Conservation (phyloP, 2,329 filamentous ascomycete genomes). For the Apiospora saccharicola region DNA sequence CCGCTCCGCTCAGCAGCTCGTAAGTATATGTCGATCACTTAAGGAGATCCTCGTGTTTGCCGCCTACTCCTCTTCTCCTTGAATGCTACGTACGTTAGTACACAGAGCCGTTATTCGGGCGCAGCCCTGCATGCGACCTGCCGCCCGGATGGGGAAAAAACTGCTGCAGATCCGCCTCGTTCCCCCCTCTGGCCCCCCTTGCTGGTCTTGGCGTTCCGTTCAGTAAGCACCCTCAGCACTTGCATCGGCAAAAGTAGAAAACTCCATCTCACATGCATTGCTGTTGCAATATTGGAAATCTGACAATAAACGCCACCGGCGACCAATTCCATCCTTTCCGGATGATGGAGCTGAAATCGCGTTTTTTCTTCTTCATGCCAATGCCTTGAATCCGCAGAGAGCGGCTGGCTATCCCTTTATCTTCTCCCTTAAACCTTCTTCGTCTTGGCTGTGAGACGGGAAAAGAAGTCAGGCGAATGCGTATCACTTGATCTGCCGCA, state of each 20-base stretch:
- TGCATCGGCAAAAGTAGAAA: not conserved
- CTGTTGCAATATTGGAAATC: not conserved
- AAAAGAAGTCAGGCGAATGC: not conserved
- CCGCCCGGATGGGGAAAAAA: not conserved
- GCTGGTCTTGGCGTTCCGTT: not conserved
- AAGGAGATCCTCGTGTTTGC: not conserved
- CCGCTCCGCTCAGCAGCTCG: not conserved
- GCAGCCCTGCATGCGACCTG: constrained; percentile 6
- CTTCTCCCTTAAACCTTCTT: not conserved
- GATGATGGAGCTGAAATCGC: not conserved
- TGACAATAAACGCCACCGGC: not conserved
- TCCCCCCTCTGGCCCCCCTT: not conserved
- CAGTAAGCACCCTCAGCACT: not conserved
- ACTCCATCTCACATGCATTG: not conserved
- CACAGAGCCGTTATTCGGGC: not conserved
- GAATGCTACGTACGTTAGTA: not conserved
- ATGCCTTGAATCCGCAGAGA: not conserved
- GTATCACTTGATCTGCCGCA: not conserved
- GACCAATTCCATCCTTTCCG: not conserved
- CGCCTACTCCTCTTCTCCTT: not conserved
- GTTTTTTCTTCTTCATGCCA: not conserved
- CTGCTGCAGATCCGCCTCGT: constrained; percentile 9
- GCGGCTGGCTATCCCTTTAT: not conserved
- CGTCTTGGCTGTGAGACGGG: not conserved
- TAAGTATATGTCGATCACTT: not conserved